phyloP scores from a whole-genome alignment of 2,329 filamentous ascomycete species.

The Fusarium torreyae region DNA sequence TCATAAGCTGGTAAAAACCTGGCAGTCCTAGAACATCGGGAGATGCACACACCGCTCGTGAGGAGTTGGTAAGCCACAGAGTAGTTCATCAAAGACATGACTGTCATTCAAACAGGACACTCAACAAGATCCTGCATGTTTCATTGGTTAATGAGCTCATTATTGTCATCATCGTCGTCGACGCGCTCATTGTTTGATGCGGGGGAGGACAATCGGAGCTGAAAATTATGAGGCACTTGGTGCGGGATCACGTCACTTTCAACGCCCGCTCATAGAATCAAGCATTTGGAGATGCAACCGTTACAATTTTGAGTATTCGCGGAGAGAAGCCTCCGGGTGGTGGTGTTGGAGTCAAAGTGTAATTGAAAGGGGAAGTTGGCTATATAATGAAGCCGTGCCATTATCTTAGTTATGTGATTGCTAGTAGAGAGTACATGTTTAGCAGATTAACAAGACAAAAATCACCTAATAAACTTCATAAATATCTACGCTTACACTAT shows the following conservation, averaged over 20 bases:
- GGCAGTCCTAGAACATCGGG: background rate
- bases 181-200: background rate
- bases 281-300: background rate
- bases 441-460: background rate
- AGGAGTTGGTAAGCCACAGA: background rate
- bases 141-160: background rate
- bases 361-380: background rate
- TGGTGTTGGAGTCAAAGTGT: background rate
- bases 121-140: background rate
- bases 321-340: background rate
- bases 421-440: background rate
- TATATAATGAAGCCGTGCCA: background rate
- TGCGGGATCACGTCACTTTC: conserved; percentile 8
- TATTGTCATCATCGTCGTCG: background rate
- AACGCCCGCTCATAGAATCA: background rate
- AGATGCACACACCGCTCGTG: background rate
- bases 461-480: background rate
- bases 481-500: background rate
- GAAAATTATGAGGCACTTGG: background rate
- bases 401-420: background rate
- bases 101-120: background rate
- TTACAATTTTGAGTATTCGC: background rate
- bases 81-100: background rate
- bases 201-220: background rate
- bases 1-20: background rate